phyloP scores from a whole-genome alignment of 495 filamentous ascomycete species.

The Tuber aestivum region DNA sequence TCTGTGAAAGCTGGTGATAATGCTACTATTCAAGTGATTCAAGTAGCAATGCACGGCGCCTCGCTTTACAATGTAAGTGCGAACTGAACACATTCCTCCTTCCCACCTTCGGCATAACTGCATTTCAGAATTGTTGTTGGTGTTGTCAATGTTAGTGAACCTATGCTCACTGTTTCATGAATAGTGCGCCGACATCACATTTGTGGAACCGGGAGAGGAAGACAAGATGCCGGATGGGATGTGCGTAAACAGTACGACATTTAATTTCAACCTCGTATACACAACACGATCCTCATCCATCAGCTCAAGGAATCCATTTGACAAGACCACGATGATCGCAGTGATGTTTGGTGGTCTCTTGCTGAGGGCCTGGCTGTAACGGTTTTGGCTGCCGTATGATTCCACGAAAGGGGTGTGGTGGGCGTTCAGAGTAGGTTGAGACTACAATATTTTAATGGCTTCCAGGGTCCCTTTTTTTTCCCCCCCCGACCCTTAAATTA shows the following conservation, averaged over 20 bases:
- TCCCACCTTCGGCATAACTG: neutral
- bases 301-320: conserved; percentile 6
- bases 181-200: conserved; percentile 84
- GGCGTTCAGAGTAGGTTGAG: conserved; percentile 13
- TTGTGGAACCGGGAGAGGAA: conserved; percentile 59
- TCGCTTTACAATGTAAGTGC: conserved; percentile 78
- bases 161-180: neutral
- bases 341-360: conserved; percentile 24
- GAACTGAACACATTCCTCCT: neutral
- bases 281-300: conserved; percentile 42
- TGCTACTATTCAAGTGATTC: conserved; percentile 91
- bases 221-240: conserved; percentile 55
- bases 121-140: neutral
- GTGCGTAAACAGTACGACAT: conserved; percentile 61
- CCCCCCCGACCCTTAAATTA: conserved; percentile 2
- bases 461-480: conserved; percentile 13
- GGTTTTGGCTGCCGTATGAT: neutral
- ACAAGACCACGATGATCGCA: conserved; percentile 12
- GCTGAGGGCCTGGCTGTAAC: conserved; percentile 19
- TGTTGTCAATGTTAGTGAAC: neutral
- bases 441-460: conserved; percentile 9
- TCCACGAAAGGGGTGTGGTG: neutral
- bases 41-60: conserved; percentile 83
- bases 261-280: conserved; percentile 60
- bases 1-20: conserved; percentile 73